Percentiles rank a stretch among this genome's conserved stretches.
These are phyloP conservation scores for Colletotrichum australisinense DNA, from an alignment of 2,329 filamentous ascomycete genomes.

Conservation along the genomic window DNA sequence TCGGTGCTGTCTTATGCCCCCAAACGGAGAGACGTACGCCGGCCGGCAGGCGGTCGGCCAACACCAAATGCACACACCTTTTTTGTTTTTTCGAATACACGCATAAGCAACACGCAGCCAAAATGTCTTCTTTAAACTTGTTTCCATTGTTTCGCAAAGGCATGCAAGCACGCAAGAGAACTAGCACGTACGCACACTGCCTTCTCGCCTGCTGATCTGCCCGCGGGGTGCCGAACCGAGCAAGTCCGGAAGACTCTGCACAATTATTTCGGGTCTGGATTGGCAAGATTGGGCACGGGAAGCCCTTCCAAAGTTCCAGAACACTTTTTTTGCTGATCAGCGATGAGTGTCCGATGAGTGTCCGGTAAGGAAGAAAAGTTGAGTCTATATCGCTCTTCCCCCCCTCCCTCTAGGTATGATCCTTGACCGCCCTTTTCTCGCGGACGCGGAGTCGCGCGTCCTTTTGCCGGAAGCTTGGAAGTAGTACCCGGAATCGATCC, in stretches of 20 bases:
- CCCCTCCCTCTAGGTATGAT: too few relatives aligned
- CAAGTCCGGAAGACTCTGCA: slow-evolving; percentile 7
- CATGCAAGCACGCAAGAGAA: background rate
- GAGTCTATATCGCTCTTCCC: too few relatives aligned
- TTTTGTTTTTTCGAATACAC: background rate
- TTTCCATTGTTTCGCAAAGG: background rate
- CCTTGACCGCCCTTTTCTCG: slow-evolving; percentile 15
- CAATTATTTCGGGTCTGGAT: background rate
- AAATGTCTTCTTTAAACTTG: background rate
- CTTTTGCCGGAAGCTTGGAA: background rate
- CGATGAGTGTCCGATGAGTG: too few relatives aligned
- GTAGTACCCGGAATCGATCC: background rate
- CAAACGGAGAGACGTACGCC: background rate
- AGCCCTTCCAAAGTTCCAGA: background rate
- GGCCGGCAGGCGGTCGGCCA: too few relatives aligned
- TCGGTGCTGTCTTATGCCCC: background rate
- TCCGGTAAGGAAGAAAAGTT: too few relatives aligned
- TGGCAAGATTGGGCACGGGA: background rate
- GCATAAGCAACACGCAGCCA: background rate
- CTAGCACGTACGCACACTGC: background rate
- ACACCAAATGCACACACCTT: background rate
- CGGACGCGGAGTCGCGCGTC: background rate
- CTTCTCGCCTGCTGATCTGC: background rate
- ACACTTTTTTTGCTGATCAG: background rate
- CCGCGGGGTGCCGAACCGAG: background rate